Base-by-base conservation (phyloP, 345 rosid species). In the Pseudoturritis turrita region DNA sequence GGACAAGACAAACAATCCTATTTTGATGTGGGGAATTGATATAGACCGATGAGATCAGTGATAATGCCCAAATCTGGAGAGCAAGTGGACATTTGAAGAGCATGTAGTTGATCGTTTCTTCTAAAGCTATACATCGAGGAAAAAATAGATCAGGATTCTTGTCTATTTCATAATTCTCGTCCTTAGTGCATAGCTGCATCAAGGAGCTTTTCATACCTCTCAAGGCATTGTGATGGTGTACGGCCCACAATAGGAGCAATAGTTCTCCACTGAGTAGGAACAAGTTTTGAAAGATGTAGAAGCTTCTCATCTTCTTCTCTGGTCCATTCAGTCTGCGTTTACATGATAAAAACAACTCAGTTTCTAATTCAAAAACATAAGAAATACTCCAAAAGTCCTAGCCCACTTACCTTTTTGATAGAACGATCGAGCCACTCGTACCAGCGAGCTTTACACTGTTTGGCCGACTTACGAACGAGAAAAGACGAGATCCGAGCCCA, bases 391-490 rank as follows among this genome's bases (percentile, higher is more conserved):
- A 14, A 55, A 55, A 26, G 1, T 54, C 40, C 49, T 55, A 55
- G 19, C n/a, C 7, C 17, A 59, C 45, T 10, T 36, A 87, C 99
- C 92, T 96, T 96, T 77, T 92, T 96, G 73, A 96, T 92, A 39
- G 99, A 96, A 22, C 97, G 99, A 70, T 96, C 99, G 61, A 92
- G 99, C 99, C 99, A 96, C 85, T 96, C 99, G 62, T 96, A 92
- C 99, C 98, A 96, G 31, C 99, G 96, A 79, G 99, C 99, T 71
- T 96, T 96, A 76, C 99, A 92, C 86, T 96, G 98, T 84, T 96
- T 96, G 10, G 99, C 99, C 3, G 99, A 96, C 71, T 96, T 96
- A 17, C 99, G 99, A 69, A 96, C 98, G 17, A 92, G 94, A 23
- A 92, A 92, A 39, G 98, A 96, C 60, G 98, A 96, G 76, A 96